A percentile compares a stretch with the other conserved stretches of the same genome.
phyloP scores from a whole-genome alignment of 352 stramenopile genomes.

The Phytophthora kernoviae region DNA sequence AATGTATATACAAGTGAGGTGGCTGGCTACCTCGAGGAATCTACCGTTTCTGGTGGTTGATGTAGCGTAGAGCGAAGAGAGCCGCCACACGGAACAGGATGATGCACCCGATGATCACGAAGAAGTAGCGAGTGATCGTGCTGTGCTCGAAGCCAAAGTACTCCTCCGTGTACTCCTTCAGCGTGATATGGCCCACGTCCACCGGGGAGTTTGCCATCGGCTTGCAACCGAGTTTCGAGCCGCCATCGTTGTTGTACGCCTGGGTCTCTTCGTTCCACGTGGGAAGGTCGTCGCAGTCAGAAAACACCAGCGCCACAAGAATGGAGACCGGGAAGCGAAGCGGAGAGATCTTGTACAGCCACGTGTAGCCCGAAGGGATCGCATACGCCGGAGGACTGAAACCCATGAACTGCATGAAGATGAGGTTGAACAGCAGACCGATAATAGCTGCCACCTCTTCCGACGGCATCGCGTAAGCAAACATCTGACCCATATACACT shows the following conservation, averaged over 20 bases:
- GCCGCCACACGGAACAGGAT: neutral
- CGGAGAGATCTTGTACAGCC: slow-evolving; percentile 20
- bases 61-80: slow-evolving; percentile 1
- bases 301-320: slow-evolving; percentile 15
- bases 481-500: slow-evolving; percentile 32
- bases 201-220: slow-evolving; percentile 1
- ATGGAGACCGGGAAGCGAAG: slow-evolving; percentile 18
- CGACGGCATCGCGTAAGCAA: neutral
- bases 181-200: neutral
- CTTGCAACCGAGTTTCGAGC: neutral
- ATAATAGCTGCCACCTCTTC: slow-evolving; percentile 11
- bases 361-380: slow-evolving; percentile 16
- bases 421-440: slow-evolving; percentile 24
- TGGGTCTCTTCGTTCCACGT: slow-evolving; percentile 3
- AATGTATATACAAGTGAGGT: too few relatives aligned
- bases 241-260: neutral
- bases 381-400: slow-evolving; percentile 23
- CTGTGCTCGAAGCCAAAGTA: slow-evolving; percentile 1
- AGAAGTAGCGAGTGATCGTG: slow-evolving; percentile 3
- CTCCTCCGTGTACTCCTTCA: slow-evolving; percentile 2
- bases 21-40: neutral
- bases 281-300: neutral
- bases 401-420: slow-evolving; percentile 34
- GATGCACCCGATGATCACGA: slow-evolving; percentile 4
- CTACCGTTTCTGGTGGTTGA: slow-evolving; percentile 2